Conservation (phyloP, 768 basidiomycete genomes). For the Russula earlei region DNA sequence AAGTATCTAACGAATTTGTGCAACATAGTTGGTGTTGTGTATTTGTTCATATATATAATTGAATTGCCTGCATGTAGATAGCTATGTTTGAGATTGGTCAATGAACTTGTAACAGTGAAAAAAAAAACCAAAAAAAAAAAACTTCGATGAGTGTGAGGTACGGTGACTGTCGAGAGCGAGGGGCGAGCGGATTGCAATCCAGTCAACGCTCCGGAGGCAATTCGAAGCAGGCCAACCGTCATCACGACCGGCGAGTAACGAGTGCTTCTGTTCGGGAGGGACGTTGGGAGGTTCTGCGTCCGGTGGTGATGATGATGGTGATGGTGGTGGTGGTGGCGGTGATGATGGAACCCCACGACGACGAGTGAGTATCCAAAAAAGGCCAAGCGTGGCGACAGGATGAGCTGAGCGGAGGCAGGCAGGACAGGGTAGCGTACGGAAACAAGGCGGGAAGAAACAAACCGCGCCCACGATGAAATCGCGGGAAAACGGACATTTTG, state of each 20-base stretch:
- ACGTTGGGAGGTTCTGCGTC: neutral
- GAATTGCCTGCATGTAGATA: neutral
- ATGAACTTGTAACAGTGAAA: neutral
- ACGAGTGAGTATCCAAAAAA: neutral
- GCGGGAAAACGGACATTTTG: conserved; percentile 1
- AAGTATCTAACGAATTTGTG: neutral
- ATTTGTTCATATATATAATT: neutral
- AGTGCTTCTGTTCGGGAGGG: neutral
- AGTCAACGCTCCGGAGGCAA: neutral
- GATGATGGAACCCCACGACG: neutral
- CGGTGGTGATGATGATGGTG: neutral
- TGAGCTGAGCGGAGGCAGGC: too few species aligned
- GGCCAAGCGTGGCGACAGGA: too few species aligned
- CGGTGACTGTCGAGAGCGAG: too few species aligned
- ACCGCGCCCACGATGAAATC: neutral
- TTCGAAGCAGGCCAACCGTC: neutral
- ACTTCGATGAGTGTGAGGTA: too few species aligned
- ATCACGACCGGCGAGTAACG: neutral
- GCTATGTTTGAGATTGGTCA: neutral
- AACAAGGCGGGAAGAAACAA: neutral
- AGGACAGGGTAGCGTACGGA: too few species aligned
- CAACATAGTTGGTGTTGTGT: neutral
- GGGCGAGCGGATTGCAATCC: neutral
- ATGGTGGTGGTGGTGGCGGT: neutral
- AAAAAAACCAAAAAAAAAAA: neutral